phyloP scores from a whole-genome alignment of 441 rosid species.

The Adansonia madagascariensis region DNA sequence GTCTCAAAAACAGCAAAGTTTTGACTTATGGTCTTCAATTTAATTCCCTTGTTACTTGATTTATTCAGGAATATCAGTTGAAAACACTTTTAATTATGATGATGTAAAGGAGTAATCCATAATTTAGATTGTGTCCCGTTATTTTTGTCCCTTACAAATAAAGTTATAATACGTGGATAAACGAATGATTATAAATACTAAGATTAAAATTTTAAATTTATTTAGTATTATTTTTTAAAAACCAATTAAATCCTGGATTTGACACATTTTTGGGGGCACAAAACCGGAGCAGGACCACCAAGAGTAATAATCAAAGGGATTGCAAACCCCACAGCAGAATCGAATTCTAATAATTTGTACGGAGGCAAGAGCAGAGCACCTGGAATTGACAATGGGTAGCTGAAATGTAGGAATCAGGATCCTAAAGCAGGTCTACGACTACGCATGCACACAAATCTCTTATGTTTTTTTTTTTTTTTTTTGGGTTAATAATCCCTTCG shows the following conservation, averaged over 20 bases:
- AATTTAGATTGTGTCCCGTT: background rate
- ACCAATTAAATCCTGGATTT: too few species aligned
- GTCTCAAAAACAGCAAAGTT: background rate
- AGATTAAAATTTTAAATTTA: too few species aligned
- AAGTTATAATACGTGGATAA: too few species aligned
- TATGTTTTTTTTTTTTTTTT: background rate
- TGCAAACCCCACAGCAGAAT: slow-evolving; percentile 19
- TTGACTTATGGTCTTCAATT: background rate
- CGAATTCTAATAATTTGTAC: slow-evolving; percentile 20
- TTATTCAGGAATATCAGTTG: background rate
- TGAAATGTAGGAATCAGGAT: background rate
- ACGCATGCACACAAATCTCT: background rate
- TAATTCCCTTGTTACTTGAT: background rate
- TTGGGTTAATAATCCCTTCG: background rate
- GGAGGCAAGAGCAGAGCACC: background rate
- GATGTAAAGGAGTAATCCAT: background rate
- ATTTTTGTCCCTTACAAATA: too few species aligned
- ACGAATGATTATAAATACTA: too few species aligned
- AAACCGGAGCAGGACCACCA: slow-evolving; percentile 14
- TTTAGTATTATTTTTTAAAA: too few species aligned
- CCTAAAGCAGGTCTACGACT: background rate
- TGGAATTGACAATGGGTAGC: background rate
- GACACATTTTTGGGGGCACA: background rate
- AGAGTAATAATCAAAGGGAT: slow-evolving; percentile 3
- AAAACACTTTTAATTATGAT: background rate